Evolutionary conservation across 805 yeast species (phyloP), one percentile per base, ranked within the genome.

Genomic region (Brettanomyces sp.): DNA sequence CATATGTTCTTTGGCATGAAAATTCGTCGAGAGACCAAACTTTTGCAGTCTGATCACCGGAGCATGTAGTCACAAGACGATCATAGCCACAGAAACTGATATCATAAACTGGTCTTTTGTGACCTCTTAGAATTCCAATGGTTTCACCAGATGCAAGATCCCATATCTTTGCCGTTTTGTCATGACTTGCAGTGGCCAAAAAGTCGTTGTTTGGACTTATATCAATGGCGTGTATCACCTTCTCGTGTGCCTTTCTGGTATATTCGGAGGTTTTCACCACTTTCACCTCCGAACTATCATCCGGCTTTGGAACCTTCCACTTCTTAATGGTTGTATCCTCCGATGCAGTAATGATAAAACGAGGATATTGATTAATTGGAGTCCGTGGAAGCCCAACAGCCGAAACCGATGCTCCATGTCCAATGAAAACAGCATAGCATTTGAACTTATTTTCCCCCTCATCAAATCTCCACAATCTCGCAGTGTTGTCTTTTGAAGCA

Each of bases 191-290:
- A 1, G 97, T 84, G 0, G 96, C 98, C 57, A 93, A 81, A 43
- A 74, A 70, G 52, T 82, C 83, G 63, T 91, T 95, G 58, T 89
- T 87, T 14, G 96, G 95, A n/a, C 97, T 75, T 4, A 93, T 71
- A 52, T 89, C 96, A 45, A 93, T 67, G 2, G 91, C 76, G 57
- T 93, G 95, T 49, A 93, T 93, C 63, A 93, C 96, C 62, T 91
- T 93, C 46, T 93, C 98, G 62, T 93, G 99, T 1, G 97, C 98
- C 58, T 90, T 79, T 70, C 96, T 79, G 0, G 99, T 93, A 63
- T 83, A 93, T 45, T 81, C 88, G 2, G 96, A 85, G 2, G 72
- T 68, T 54, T 73, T 79, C 5, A 85, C 72, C 3, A 58, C 54
- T 4, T 55, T 47, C 11, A 48, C 45, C 30, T 41, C 37, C 6